Percentiles rank a stretch among this genome's conserved stretches.
phyloP scores from a whole-genome alignment of 306 rosid species.

The Lathyrus sativus region DNA sequence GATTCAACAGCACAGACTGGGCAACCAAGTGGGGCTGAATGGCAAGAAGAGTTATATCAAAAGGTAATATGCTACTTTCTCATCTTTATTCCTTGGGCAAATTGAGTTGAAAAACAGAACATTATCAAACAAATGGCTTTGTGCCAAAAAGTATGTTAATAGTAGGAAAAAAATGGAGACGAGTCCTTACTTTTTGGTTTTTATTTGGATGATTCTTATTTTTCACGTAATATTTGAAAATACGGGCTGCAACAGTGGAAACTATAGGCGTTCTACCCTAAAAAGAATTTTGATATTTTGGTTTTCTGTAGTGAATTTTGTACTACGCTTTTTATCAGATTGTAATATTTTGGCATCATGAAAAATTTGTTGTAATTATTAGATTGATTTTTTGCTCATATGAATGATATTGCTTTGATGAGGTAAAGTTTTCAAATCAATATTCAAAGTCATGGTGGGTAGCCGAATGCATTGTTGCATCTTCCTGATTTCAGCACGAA shows the following conservation, averaged over 20 bases:
- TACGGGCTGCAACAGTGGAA: not conserved
- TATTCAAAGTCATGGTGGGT: slow-evolving; percentile 1
- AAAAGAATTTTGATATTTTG: slow-evolving; percentile 14
- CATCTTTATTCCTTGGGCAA: not conserved
- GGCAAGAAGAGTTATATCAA: slow-evolving; percentile 88
- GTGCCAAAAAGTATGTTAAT: slow-evolving; percentile 7
- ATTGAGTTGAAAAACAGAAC: slow-evolving; percentile 23
- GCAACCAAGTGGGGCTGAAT: slow-evolving; percentile 72
- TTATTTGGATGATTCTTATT: slow-evolving; percentile 5
- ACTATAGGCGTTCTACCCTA: not conserved
- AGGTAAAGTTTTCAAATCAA: slow-evolving; percentile 29
- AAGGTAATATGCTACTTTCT: slow-evolving; percentile 56
- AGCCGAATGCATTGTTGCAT: slow-evolving; percentile 10
- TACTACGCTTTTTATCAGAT: slow-evolving; percentile 7
- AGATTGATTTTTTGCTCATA: slow-evolving; percentile 19
- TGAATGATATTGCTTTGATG: slow-evolving; percentile 26
- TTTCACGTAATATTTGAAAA: slow-evolving; percentile 13
- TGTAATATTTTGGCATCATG: slow-evolving; percentile 21
- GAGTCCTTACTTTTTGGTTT: slow-evolving; percentile 16
- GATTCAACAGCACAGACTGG: slow-evolving; percentile 94
- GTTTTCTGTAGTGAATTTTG: slow-evolving; percentile 13
- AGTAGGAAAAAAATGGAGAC: slow-evolving; percentile 14
- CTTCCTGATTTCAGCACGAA: slow-evolving; percentile 15
- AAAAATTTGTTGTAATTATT: slow-evolving; percentile 13
- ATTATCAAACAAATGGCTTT: slow-evolving; percentile 12